These are phyloP conservation scores for Cladobotryum mycophilum DNA, from an alignment of 2,329 filamentous ascomycete species.

Conservation along the genomic window DNA sequence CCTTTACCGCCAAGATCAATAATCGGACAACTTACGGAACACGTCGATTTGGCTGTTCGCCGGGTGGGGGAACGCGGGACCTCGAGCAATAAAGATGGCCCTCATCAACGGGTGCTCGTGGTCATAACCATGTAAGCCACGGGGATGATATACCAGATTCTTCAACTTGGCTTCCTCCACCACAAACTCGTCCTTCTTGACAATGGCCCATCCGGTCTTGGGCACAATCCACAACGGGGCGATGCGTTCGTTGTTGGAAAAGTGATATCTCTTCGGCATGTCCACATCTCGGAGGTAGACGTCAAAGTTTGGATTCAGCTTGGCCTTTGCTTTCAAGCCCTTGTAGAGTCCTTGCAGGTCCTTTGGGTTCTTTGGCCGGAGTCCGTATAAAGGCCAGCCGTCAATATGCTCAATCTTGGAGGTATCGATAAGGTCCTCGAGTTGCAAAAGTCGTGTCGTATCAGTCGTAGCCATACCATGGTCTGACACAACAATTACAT, in stretches of 20 bases:
- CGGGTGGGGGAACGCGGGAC: constrained; percentile 83
- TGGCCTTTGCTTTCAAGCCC: constrained; percentile 48
- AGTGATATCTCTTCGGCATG: constrained; percentile 93
- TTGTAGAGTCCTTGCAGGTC: constrained; percentile 65
- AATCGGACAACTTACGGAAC: constrained; percentile 64
- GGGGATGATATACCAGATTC: constrained; percentile 66
- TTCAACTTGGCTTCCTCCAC: constrained; percentile 58
- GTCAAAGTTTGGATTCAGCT: constrained; percentile 64
- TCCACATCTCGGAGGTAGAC: constrained; percentile 80
- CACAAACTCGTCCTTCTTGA: constrained; percentile 72
- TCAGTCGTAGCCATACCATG: constrained; percentile 98
- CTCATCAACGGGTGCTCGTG: constrained; percentile 93
- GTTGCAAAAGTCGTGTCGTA: constrained; percentile 69
- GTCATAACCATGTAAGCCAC: constrained; percentile 89
- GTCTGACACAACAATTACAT: constrained; percentile 92
- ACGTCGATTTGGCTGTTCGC: constrained; percentile 71
- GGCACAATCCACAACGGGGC: constrained; percentile 93
- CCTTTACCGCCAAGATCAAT: neutral
- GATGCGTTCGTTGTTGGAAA: constrained; percentile 79
- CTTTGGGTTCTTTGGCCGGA: constrained; percentile 66
- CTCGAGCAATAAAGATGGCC: constrained; percentile 87
- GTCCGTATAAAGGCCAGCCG: constrained; percentile 88
- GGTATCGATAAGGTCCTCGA: constrained; percentile 82
- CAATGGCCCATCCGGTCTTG: constrained; percentile 87
- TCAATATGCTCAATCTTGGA: constrained; percentile 75